Evolutionary conservation across 2,329 filamentous ascomycete genomes (phyloP), one percentile per base, ranked within the genome.

Genomic region (Fusarium secorum): DNA sequence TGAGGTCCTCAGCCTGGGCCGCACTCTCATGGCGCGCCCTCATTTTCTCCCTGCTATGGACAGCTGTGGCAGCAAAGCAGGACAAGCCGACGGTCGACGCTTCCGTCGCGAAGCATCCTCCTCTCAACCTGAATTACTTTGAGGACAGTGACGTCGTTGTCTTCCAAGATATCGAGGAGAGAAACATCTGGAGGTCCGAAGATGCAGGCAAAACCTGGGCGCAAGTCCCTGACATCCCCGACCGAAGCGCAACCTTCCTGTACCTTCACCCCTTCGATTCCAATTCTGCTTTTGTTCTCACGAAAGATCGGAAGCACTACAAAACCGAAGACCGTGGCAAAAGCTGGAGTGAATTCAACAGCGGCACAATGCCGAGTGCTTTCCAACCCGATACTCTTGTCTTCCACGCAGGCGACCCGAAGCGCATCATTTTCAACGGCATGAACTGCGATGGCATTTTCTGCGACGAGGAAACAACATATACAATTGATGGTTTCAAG

Each of bases 401-500:
- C 73, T 99, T 97, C 82, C 94, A 98, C 81, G 94, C 93, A 59
- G 85, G 83, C 71, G 93, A 99, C 79, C 89, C 91, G 26, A 89
- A 95, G 76, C 93, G 93, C 82, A 92, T 98, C 70, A 88, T 99
- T 68, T 94, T 96, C 83, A 91, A 95, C 78, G 89, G 90, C 78
- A 89, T 91, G 84, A 85, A 90, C 68, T 95, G 92, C 78, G 81
- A 86, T 22, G 85, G 87, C 46, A 84, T 88, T 30, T 87, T 88
- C 75, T 94, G 91, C 79, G 83, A 87, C 66, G 88, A 91, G 76
- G 81, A 87, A 64, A 83, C 88, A 58, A 84, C 85, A 77, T 98
- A 97, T 79, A 98, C 96, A 5, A 90, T 87, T 18, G 91, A 98
- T 80, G 93, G 93, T 71, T 99, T 99, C 83, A 86, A 91, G 71